A percentile compares a stretch with the other conserved stretches of the same genome.
Evolutionary conservation across 2,329 filamentous ascomycete genomes (phyloP).

Genomic region (Colletotrichum sp.): DNA sequence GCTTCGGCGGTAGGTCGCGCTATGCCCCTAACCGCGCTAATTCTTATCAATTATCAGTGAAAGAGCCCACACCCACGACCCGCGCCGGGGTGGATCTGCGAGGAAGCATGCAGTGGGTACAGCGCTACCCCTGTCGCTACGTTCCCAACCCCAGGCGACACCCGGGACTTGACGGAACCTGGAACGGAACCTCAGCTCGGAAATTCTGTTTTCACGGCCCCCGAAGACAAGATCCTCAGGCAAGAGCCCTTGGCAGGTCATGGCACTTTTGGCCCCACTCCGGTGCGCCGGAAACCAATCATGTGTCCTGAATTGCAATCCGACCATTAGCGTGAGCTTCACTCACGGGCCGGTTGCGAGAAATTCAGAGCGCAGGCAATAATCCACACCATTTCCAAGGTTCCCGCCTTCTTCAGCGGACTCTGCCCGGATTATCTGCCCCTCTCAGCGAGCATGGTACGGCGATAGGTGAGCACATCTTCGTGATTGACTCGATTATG

Average conservation of each 20-base stretch:
- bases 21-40: constrained; percentile 2
- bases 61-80: not conserved
- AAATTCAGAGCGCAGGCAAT: not conserved
- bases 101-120: not conserved
- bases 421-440: not conserved
- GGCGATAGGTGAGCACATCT: constrained; percentile 13
- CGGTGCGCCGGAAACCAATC: not conserved
- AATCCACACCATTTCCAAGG: not conserved
- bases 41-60: constrained; percentile 4
- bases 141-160: not conserved
- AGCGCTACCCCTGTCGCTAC: not conserved
- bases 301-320: constrained; percentile 1
- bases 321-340: not conserved
- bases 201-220: not conserved
- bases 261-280: not conserved
- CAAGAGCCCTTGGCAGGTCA: not conserved
- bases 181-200: not conserved
- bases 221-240: constrained; percentile 6
- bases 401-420: not conserved
- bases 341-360: not conserved
- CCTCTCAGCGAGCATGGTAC: constrained; percentile 17
- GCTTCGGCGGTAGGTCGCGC: not conserved
- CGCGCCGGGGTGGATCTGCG: constrained; percentile 6
- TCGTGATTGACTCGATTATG: not conserved
- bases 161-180: not conserved